phyloP scores from a whole-genome alignment of 129 eudicot species.

The Tagetes erecta region DNA sequence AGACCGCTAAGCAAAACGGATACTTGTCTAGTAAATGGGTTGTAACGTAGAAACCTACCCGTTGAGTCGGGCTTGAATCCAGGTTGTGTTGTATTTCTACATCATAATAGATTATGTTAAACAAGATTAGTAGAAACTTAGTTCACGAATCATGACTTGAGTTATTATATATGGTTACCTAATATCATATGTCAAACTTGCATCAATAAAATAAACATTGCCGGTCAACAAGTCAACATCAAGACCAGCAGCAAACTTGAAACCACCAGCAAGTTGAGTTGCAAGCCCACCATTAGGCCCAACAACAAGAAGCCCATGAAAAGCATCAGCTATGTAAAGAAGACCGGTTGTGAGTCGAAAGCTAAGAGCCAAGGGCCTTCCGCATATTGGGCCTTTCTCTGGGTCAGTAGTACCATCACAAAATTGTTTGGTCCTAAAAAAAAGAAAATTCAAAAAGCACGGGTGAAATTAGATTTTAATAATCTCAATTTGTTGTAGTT shows the following conservation, averaged over 20 bases:
- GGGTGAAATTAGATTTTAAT: too few relatives aligned
- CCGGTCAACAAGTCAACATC: conserved; percentile 30
- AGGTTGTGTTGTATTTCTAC: conserved; percentile 20
- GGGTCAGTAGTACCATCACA: conserved; percentile 40
- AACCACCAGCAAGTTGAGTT: conserved; percentile 32
- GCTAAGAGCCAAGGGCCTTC: conserved; percentile 40
- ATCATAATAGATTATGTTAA: background rate
- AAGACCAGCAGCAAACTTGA: conserved; percentile 18
- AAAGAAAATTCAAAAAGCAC: background rate
- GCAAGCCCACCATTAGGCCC: conserved; percentile 37
- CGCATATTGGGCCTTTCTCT: conserved; percentile 33
- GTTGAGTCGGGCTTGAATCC: conserved; percentile 28
- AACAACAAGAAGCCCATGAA: conserved; percentile 32
- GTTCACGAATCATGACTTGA: background rate
- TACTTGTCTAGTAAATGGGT: conserved; percentile 17
- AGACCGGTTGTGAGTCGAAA: conserved; percentile 22
- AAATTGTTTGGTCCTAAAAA: conserved; percentile 26
- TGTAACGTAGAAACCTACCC: conserved; percentile 26
- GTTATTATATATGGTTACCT: conserved; percentile 12
- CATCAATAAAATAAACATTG: conserved; percentile 31
- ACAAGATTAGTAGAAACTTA: background rate
- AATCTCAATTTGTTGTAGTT: too few relatives aligned
- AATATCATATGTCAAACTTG: conserved; percentile 27
- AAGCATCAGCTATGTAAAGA: conserved; percentile 28
- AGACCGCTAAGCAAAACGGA: conserved; percentile 30